Evolutionary conservation across 2,329 filamentous ascomycete genomes (phyloP).

Genomic region (Stachybotrys echinatus): DNA sequence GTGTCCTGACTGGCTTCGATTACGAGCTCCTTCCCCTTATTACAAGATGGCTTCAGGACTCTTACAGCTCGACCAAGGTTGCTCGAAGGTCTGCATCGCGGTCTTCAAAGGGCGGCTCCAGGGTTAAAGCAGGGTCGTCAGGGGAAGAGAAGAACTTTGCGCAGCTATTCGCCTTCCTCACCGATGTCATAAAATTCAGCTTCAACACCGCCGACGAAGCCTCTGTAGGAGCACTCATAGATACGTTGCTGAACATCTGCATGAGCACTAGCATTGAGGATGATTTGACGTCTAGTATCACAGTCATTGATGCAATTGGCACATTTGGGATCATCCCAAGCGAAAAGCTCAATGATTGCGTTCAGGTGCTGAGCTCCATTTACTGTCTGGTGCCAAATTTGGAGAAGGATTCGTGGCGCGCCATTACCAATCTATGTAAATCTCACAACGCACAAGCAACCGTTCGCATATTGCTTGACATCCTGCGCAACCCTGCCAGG

Average conservation of each 20-base stretch:
- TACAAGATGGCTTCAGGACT: slow-evolving; percentile 53
- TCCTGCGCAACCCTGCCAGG: slow-evolving; percentile 44
- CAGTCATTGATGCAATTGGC: slow-evolving; percentile 64
- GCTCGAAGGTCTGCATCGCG: slow-evolving; percentile 43
- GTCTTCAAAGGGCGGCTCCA: slow-evolving; percentile 30
- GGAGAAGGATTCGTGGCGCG: slow-evolving; percentile 63
- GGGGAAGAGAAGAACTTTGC: slow-evolving; percentile 58
- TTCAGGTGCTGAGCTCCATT: slow-evolving; percentile 68
- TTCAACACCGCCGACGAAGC: slow-evolving; percentile 61
- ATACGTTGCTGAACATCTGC: slow-evolving; percentile 60
- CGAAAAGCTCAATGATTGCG: slow-evolving; percentile 56
- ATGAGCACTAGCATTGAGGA: slow-evolving; percentile 58
- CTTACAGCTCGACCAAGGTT: slow-evolving; percentile 46
- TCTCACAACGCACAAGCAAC: slow-evolving; percentile 70
- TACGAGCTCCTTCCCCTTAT: slow-evolving; percentile 61
- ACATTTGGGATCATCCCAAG: slow-evolving; percentile 66
- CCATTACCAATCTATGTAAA: slow-evolving; percentile 63
- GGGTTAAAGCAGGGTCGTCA: slow-evolving; percentile 27
- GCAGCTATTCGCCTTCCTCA: slow-evolving; percentile 59
- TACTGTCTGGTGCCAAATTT: slow-evolving; percentile 59
- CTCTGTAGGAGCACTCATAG: slow-evolving; percentile 56
- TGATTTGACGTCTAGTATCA: slow-evolving; percentile 63
- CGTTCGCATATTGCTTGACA: slow-evolving; percentile 59
- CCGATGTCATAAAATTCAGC: slow-evolving; percentile 70
- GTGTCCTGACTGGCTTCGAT: slow-evolving; percentile 60